Percentiles rank a stretch among this genome's conserved stretches.
Evolutionary conservation across 345 rosid genomes (phyloP).

Genomic region (Rhodamnia rubescens): DNA sequence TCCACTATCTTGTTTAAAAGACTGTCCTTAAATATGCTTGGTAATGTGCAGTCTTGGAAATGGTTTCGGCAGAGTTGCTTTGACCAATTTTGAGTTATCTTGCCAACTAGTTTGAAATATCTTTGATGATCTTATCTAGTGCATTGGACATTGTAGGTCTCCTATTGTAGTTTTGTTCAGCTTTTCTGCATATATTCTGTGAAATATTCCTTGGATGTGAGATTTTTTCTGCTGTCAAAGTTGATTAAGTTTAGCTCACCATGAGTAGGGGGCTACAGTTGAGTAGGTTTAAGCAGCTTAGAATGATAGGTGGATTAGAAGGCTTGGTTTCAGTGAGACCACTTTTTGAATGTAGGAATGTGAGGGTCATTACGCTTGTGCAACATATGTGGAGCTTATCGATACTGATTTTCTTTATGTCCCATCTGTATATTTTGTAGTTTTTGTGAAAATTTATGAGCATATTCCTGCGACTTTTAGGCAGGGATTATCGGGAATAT

Average conservation of each 20-base stretch:
- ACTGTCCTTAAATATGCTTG: neutral
- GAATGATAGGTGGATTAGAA: neutral
- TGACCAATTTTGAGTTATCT: neutral
- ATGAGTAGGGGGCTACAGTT: neutral
- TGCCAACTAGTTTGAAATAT: neutral
- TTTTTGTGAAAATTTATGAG: slow-evolving; percentile 6
- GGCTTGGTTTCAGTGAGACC: neutral
- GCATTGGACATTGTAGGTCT: neutral
- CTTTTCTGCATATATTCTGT: neutral
- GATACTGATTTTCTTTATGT: neutral
- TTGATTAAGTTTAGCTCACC: neutral
- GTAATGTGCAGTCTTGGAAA: neutral
- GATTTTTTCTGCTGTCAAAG: neutral
- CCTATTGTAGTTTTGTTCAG: neutral
- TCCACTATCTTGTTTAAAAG: neutral
- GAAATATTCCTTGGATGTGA: neutral
- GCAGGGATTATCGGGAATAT: slow-evolving; percentile 88
- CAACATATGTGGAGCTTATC: neutral
- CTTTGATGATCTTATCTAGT: neutral
- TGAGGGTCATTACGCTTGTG: neutral
- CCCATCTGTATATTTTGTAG: neutral
- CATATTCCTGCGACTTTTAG: slow-evolving; percentile 18
- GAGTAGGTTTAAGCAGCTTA: neutral
- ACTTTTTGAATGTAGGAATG: neutral
- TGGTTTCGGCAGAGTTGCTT: neutral